A percentile compares a stretch with the other conserved stretches of the same genome.
Evolutionary conservation across 768 basidiomycete species (phyloP).

Genomic region (Paxillus involutus): DNA sequence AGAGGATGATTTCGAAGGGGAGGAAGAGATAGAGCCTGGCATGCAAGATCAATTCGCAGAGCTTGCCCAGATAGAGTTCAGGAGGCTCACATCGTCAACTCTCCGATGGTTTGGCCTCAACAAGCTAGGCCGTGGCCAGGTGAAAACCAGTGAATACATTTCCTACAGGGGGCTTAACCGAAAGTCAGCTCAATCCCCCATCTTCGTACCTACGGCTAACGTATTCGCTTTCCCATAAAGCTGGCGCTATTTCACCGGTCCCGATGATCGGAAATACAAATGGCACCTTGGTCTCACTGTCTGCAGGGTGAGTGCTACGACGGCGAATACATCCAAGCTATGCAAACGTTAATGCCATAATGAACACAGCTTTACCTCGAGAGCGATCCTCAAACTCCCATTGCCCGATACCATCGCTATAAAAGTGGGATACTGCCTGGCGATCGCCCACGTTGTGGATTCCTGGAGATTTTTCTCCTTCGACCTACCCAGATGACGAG

Average conservation of each 20-base stretch:
- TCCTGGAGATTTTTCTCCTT: not conserved
- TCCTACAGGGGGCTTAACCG: not conserved
- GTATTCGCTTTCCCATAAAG: not conserved
- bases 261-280: constrained; percentile 2
- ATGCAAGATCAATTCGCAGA: constrained; percentile 7
- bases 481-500: not conserved
- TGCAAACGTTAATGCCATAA: not conserved
- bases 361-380: constrained; percentile 3
- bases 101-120: constrained; percentile 6
- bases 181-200: not conserved
- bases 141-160: constrained; percentile 6
- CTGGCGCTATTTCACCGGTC: constrained; percentile 1
- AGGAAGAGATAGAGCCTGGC: not conserved
- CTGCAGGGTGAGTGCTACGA: not conserved
- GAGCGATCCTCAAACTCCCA: not conserved
- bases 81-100: not conserved
- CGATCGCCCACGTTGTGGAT: not conserved
- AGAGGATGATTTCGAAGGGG: not conserved
- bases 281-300: constrained; percentile 6
- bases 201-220: not conserved
- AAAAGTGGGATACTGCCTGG: not conserved
- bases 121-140: not conserved
- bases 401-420: constrained; percentile 3
- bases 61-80: constrained; percentile 6
- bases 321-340: not conserved